Conservation (phyloP, 2,329 filamentous ascomycete species). For the Aspergillus ochraceus region DNA sequence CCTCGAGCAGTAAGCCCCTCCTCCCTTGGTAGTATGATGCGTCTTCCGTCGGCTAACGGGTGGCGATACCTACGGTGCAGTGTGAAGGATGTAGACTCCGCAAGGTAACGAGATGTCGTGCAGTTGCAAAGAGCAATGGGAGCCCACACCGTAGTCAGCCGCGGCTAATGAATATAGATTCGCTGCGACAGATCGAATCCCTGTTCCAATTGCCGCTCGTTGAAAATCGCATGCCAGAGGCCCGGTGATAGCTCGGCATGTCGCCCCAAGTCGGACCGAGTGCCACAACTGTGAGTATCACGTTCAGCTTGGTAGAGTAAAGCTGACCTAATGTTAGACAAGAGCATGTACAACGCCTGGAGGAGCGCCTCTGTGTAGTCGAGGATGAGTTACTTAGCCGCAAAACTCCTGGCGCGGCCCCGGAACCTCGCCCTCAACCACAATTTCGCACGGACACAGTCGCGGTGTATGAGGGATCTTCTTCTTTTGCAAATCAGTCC, state of each 20-base stretch:
- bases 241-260: slow-evolving; percentile 5
- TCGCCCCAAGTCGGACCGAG: slow-evolving; percentile 1
- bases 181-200: slow-evolving; percentile 19
- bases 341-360: slow-evolving; percentile 8
- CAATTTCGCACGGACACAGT: neutral
- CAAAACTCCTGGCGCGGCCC: neutral
- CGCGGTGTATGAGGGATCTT: slow-evolving; percentile 12
- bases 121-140: neutral
- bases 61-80: slow-evolving; percentile 3
- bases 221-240: slow-evolving; percentile 15
- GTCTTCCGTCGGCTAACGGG: neutral
- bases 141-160: neutral
- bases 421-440: neutral
- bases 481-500: slow-evolving; percentile 18
- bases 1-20: neutral
- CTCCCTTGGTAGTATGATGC: neutral
- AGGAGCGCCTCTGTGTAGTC: slow-evolving; percentile 11
- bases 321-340: slow-evolving; percentile 7
- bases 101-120: slow-evolving; percentile 11
- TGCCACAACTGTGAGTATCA: slow-evolving; percentile 10
- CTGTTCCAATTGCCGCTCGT: slow-evolving; percentile 18
- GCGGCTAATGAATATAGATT: slow-evolving; percentile 4
- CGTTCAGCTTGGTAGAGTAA: neutral
- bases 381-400: slow-evolving; percentile 6
- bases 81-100: slow-evolving; percentile 23